A percentile compares a stretch with the other conserved stretches of the same genome.
These are phyloP conservation scores for Linnemannia exigua DNA, from an alignment of 192 early-diverging fungal genomes.

Conservation along the genomic window DNA sequence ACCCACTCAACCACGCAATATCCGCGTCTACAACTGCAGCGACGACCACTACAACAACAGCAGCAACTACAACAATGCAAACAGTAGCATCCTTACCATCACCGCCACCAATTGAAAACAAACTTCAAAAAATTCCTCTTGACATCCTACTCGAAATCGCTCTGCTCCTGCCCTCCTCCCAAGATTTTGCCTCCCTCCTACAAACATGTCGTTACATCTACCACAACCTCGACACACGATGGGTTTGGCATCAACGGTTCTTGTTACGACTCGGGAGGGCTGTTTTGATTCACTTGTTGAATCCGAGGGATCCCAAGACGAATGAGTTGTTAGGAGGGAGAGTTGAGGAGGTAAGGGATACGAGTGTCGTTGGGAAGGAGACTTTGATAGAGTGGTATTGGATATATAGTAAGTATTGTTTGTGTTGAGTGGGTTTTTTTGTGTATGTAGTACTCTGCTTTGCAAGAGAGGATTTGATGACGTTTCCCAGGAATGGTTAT, in stretches of 20 bases:
- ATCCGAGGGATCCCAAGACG: not conserved
- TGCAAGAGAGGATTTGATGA: too few species aligned
- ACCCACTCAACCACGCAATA: not conserved
- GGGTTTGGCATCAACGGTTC: not conserved
- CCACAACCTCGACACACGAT: not conserved
- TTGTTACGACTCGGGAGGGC: not conserved
- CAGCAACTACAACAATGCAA: too few species aligned
- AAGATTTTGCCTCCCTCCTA: not conserved
- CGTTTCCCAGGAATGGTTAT: too few species aligned
- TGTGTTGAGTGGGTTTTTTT: too few species aligned
- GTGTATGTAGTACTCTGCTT: too few species aligned
- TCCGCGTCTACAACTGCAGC: not conserved
- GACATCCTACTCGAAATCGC: not conserved
- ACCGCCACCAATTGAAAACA: not conserved
- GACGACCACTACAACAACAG: not conserved
- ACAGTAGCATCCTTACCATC: not conserved
- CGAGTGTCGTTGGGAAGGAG: not conserved
- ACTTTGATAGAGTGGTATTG: not conserved
- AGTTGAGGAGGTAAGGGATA: not conserved
- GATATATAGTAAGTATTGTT: not conserved
- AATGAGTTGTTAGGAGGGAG: not conserved
- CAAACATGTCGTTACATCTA: not conserved
- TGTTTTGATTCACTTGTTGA: not conserved
- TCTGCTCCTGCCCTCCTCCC: not conserved
- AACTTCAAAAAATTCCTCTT: not conserved